Evolutionary conservation across 345 rosid genomes (phyloP).

Genomic region (Eucalyptus melliodora): DNA sequence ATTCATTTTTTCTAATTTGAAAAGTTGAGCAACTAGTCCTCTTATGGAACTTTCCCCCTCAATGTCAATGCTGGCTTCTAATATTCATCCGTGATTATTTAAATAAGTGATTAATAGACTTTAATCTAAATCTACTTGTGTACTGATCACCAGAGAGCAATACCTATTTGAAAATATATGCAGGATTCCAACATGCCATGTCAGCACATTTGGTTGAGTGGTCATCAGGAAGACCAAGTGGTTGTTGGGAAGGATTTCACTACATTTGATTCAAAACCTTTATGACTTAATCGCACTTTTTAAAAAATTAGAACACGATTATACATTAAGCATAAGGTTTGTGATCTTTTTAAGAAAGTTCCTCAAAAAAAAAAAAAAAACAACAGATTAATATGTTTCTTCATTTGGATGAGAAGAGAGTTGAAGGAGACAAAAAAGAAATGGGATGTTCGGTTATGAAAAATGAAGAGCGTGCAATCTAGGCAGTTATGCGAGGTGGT

Average conservation of each 20-base stretch:
- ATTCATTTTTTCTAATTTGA: too few species aligned
- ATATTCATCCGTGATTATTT: too few species aligned
- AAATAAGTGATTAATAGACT: too few species aligned
- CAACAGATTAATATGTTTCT: fast-evolving
- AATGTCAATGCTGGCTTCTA: too few species aligned
- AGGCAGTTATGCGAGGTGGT: too few species aligned
- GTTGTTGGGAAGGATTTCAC: neutral
- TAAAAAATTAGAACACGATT: neutral
- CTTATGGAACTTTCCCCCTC: too few species aligned
- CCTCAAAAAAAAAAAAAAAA: fast-evolving
- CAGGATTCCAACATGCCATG: fast-evolving
- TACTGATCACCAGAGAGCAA: neutral
- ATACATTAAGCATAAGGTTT: fast-evolving
- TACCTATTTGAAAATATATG: neutral
- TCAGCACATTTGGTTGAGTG: neutral
- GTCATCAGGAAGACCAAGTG: too few species aligned
- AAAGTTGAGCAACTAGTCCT: too few species aligned
- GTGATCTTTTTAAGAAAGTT: fast-evolving
- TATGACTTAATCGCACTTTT: neutral
- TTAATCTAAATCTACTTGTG: neutral
- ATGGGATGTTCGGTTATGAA: too few species aligned
- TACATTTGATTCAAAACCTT: fast-evolving
- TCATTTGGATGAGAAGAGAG: too few species aligned
- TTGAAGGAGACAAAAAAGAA: fast-evolving
- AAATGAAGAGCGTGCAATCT: too few species aligned